Evolutionary conservation across 371 early-diverging fungal species (phyloP).

Genomic region (Zychaea mexicana): DNA sequence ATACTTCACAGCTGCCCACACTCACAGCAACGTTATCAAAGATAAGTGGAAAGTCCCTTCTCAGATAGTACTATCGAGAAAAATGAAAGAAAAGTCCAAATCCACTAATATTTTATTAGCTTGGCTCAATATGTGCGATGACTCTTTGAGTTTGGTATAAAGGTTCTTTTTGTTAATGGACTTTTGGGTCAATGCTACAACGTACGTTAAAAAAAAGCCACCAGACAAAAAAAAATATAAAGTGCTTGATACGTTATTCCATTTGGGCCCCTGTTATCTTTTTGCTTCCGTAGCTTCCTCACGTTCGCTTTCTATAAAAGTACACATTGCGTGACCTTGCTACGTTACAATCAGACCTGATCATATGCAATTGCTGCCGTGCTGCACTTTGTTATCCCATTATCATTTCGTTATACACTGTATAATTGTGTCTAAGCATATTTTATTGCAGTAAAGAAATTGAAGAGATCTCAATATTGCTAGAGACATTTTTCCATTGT

Average conservation of each 20-base stretch:
- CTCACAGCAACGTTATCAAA: neutral
- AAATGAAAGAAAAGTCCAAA: neutral
- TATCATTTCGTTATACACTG: neutral
- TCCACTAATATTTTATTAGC: neutral
- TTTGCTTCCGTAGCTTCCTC: neutral
- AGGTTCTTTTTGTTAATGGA: no score
- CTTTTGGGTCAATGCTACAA: no score
- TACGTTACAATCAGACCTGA: neutral
- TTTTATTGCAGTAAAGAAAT: neutral
- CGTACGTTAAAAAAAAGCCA: no score
- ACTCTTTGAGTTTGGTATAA: no score
- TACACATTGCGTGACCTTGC: slow-evolving; percentile 1
- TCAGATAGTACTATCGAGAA: neutral
- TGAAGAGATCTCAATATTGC: no score
- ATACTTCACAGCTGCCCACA: neutral
- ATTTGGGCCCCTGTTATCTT: neutral
- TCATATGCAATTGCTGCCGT: neutral
- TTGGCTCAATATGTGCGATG: no score
- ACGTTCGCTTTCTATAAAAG: neutral
- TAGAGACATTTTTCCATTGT: no score
- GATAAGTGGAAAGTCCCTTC: no score
- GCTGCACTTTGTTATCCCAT: neutral
- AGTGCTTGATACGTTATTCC: neutral
- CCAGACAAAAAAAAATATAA: neutral
- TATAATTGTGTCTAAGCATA: neutral